These are phyloP conservation scores for Stipa capillata DNA, from an alignment of 176 grass and related monocot species.

Conservation along the genomic window DNA sequence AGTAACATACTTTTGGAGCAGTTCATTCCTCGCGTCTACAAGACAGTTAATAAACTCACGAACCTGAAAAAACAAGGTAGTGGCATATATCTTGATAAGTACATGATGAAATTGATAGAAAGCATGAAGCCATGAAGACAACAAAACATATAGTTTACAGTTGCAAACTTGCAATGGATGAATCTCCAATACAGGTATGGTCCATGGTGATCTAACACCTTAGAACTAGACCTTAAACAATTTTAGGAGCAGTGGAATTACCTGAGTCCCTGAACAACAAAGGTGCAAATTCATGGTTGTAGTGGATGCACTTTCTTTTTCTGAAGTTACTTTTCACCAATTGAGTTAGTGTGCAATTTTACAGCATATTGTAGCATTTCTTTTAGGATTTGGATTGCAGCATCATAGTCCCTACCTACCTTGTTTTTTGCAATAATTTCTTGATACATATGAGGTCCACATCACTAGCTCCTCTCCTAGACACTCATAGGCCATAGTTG, in stretches of 20 bases:
- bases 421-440: background rate
- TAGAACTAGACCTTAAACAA: background rate
- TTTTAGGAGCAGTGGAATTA: background rate
- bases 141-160: background rate
- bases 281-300: background rate
- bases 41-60: constrained; percentile 65
- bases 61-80: constrained; percentile 48
- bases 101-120: background rate
- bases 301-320: background rate
- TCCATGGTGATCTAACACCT: background rate
- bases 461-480: background rate
- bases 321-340: background rate
- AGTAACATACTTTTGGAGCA: constrained; percentile 61
- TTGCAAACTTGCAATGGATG: background rate
- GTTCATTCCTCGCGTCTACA: constrained; percentile 76
- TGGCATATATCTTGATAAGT: background rate
- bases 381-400: background rate
- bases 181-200: background rate
- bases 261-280: background rate
- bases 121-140: background rate
- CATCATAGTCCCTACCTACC: background rate
- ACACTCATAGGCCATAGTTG: background rate
- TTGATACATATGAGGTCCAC: background rate
- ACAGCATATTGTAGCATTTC: background rate
- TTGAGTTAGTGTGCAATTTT: background rate